phyloP scores from a whole-genome alignment of 2,329 filamentous ascomycete species.

The Dactylonectria estremocensis region DNA sequence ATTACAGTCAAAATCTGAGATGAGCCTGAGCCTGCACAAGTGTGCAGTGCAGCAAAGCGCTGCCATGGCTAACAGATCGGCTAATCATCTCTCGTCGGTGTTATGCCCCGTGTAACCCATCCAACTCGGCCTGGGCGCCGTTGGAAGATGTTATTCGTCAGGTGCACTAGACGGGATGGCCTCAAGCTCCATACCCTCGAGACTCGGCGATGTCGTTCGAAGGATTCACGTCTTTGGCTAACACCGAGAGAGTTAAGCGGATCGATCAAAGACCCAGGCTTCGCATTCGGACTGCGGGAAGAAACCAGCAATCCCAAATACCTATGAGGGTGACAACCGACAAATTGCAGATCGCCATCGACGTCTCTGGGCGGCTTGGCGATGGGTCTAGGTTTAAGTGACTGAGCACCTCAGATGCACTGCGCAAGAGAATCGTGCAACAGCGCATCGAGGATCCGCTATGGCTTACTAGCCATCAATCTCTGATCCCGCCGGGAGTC shows the following conservation, averaged over 20 bases:
- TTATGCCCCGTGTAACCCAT: conserved; percentile 43
- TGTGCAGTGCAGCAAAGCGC: conserved; percentile 36
- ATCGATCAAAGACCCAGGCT: neutral
- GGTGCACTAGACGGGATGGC: conserved; percentile 7
- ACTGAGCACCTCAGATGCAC: neutral
- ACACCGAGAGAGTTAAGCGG: neutral
- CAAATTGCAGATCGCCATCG: neutral
- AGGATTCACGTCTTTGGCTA: neutral
- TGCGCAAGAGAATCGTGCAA: neutral
- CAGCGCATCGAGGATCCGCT: neutral
- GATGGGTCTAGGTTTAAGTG: neutral
- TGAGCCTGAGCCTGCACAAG: conserved; percentile 45
- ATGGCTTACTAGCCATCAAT: neutral
- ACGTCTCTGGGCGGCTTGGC: neutral
- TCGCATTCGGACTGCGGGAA: neutral
- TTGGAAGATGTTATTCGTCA: conserved; percentile 26
- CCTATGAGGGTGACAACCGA: neutral
- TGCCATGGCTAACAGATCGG: conserved; percentile 21
- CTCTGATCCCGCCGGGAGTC: neutral
- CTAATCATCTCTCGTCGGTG: conserved; percentile 34
- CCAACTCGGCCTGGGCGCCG: conserved; percentile 16
- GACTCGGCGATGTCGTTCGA: neutral
- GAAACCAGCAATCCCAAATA: neutral
- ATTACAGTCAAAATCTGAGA: conserved; percentile 37
- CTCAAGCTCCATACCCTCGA: conserved; percentile 15